phyloP scores from a whole-genome alignment of 2,329 filamentous ascomycete genomes.

The Hortaea sp. region DNA sequence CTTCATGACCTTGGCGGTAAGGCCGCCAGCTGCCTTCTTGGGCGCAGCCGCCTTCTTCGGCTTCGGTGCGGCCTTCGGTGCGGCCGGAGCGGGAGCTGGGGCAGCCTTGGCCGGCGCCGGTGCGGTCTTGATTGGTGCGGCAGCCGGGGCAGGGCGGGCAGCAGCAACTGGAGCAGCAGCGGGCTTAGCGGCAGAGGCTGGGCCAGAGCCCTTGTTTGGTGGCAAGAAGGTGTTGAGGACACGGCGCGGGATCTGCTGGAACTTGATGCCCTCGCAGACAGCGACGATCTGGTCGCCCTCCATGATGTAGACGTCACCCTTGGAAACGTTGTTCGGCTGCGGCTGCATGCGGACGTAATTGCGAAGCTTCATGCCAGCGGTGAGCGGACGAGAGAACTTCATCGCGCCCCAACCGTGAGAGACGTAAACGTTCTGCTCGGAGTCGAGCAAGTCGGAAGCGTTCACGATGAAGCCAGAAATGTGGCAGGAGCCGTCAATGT shows the following conservation, averaged over 20 bases:
- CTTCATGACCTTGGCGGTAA: conserved; percentile 46
- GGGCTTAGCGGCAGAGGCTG: conserved; percentile 11
- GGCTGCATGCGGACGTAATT: conserved; percentile 55
- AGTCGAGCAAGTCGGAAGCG: conserved; percentile 48
- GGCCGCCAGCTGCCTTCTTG: conserved; percentile 39
- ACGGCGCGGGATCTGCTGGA: conserved; percentile 56
- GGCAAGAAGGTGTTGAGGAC: conserved; percentile 58
- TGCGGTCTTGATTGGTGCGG: conserved; percentile 11
- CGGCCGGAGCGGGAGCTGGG: conserved; percentile 11
- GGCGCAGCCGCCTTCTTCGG: conserved; percentile 32
- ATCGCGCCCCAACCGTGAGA: conserved; percentile 54
- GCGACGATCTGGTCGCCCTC: conserved; percentile 50
- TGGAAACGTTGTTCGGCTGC: conserved; percentile 44
- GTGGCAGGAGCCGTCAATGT: conserved; percentile 49
- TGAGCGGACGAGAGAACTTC: conserved; percentile 33
- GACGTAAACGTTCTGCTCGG: conserved; percentile 50
- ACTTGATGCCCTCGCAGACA: conserved; percentile 53
- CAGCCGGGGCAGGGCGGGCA: conserved; percentile 18
- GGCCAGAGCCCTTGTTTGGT: conserved; percentile 37
- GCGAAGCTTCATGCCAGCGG: conserved; percentile 43
- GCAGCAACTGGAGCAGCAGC: conserved; percentile 24
- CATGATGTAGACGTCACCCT: conserved; percentile 52
- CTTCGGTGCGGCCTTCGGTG: conserved; percentile 19
- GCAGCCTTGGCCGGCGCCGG: conserved; percentile 15
- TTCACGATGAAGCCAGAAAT: conserved; percentile 53